Conservation (phyloP, 805 yeast genomes). For the Schizosaccharomyces japonicus region DNA sequence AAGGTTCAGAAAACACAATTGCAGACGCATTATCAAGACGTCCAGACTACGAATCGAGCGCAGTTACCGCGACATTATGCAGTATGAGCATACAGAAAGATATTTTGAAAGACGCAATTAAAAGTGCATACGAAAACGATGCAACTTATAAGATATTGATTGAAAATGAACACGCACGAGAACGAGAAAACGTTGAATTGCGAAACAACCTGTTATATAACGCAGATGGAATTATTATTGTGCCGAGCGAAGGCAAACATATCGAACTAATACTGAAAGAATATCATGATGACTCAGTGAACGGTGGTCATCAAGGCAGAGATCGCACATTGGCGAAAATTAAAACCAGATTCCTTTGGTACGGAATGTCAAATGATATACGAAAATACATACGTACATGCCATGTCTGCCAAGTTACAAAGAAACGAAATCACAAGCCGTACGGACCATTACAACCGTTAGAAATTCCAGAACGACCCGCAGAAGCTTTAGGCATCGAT, state of each 20-base stretch:
- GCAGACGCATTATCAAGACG: background rate
- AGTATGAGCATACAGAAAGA: too few relatives aligned
- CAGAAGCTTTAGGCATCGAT: constrained; percentile 9
- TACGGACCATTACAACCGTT: constrained; percentile 8
- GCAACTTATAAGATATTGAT: too few relatives aligned
- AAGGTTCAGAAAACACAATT: background rate
- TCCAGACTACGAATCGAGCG: too few relatives aligned
- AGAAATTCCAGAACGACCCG: constrained; percentile 7
- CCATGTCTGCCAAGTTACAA: constrained; percentile 7
- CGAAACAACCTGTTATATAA: background rate
- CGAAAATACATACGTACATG: constrained; percentile 7
- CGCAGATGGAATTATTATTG: background rate
- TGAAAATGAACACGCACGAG: too few relatives aligned
- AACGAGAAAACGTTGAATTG: too few relatives aligned
- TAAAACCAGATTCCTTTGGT: constrained; percentile 5
- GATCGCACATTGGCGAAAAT: constrained; percentile 3
- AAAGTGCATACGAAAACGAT: background rate
- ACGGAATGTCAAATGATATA: constrained; percentile 6
- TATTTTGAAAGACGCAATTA: background rate
- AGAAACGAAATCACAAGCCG: constrained; percentile 3
- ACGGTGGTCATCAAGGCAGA: constrained; percentile 5
- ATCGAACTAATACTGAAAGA: background rate
- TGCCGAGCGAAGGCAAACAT: background rate
- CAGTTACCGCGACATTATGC: too few relatives aligned
- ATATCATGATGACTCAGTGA: constrained; percentile 1